Evolutionary conservation across 1,284 basidiomycete species (phyloP).

Genomic region (Kwoniella shivajii): DNA sequence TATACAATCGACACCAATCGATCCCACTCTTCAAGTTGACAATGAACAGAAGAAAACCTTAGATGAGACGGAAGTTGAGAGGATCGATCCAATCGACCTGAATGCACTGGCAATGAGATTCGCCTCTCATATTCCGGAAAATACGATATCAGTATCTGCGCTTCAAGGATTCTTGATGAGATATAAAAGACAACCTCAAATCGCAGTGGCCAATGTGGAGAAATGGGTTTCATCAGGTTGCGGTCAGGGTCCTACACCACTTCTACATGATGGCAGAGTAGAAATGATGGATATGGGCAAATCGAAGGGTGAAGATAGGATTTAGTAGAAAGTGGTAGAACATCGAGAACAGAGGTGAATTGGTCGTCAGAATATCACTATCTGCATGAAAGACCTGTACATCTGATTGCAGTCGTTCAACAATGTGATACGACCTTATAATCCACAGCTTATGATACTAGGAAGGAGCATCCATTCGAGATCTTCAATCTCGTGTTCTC

Average conservation of each 20-base stretch:
- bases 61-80: neutral
- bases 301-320: constrained; percentile 3
- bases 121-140: constrained; percentile 54
- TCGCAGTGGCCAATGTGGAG: constrained; percentile 24
- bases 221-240: constrained; percentile 23
- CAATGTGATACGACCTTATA: no score
- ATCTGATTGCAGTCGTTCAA: no score
- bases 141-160: constrained; percentile 72
- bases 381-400: no score
- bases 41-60: neutral
- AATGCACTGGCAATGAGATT: constrained; percentile 34
- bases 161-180: constrained; percentile 70
- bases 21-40: no score
- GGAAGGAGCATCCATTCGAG: no score
- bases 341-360: no score
- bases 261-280: constrained; percentile 3
- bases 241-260: constrained; percentile 8
- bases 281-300: neutral
- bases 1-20: neutral
- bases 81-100: constrained; percentile 5
- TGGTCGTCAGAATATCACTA: no score
- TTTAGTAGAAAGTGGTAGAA: no score
- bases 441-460: no score
- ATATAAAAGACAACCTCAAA: constrained; percentile 33
- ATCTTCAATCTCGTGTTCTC: no score